These are phyloP conservation scores for Trichosporon sp. DNA, from an alignment of 1,284 basidiomycete genomes.

Conservation along the genomic window DNA sequence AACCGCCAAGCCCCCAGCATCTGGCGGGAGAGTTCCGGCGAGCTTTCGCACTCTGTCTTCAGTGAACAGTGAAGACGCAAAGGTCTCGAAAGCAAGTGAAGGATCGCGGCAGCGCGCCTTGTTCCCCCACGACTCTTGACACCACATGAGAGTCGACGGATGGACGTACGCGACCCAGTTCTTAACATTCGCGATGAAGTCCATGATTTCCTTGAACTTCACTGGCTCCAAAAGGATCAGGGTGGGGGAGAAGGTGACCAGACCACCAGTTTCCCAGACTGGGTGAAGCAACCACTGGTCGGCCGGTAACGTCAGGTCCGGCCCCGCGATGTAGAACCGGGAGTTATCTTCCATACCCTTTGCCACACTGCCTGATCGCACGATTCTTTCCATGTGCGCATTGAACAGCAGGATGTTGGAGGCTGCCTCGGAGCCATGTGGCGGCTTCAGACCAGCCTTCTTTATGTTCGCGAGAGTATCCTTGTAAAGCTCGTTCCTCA, in stretches of 20 bases:
- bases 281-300: conserved; percentile 18
- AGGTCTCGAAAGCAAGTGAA: conserved; percentile 19
- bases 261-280: conserved; percentile 31
- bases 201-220: conserved; percentile 28
- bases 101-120: conserved; percentile 28
- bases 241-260: conserved; percentile 38
- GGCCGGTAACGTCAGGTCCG: conserved; percentile 19
- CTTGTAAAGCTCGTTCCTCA: not conserved
- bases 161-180: conserved; percentile 38
- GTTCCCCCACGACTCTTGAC: conserved; percentile 21
- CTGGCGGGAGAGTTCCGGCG: conserved; percentile 12
- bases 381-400: not conserved
- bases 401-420: conserved; percentile 21
- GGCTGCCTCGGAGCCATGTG: not conserved
- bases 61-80: conserved; percentile 25
- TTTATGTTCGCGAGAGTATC: not conserved
- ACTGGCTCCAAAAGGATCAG: conserved; percentile 29
- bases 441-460: not conserved
- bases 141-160: conserved; percentile 32
- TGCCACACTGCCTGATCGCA: conserved; percentile 11
- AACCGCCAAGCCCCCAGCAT: conserved; percentile 23
- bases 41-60: conserved; percentile 26
- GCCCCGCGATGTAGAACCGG: conserved; percentile 20
- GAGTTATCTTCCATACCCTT: conserved; percentile 15
- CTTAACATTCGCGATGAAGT: conserved; percentile 17